Conservation (phyloP, 495 filamentous ascomycete species). For the Xylaria longipes region DNA sequence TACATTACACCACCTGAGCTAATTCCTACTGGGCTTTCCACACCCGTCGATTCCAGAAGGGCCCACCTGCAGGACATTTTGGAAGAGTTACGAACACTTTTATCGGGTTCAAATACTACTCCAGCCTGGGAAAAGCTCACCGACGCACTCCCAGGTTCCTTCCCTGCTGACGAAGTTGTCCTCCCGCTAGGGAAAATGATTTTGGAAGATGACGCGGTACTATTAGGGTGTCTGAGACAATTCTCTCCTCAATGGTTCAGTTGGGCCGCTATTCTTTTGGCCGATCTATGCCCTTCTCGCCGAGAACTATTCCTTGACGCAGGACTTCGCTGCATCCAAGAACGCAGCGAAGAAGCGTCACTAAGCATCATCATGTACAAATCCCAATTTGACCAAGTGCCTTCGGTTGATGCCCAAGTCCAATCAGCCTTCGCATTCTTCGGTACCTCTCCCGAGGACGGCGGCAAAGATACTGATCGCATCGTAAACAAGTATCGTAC, state of each 20-base stretch:
- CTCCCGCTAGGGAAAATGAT: not conserved
- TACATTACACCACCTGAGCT: conserved; percentile 31
- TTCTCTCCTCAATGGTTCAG: conserved; percentile 33
- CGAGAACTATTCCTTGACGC: conserved; percentile 37
- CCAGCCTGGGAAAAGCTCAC: conserved; percentile 35
- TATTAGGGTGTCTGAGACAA: conserved; percentile 33
- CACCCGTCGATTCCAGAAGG: conserved; percentile 26
- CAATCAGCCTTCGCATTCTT: conserved; percentile 36
- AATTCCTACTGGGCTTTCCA: not conserved
- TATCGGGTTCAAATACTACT: not conserved
- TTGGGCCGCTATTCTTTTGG: conserved; percentile 38
- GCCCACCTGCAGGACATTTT: conserved; percentile 37
- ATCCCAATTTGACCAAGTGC: conserved; percentile 35
- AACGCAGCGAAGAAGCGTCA: conserved; percentile 35
- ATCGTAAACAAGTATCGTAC: conserved; percentile 30
- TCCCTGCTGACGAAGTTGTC: not conserved
- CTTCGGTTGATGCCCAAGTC: conserved; percentile 22
- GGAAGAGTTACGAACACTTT: conserved; percentile 32
- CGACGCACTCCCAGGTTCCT: conserved; percentile 30
- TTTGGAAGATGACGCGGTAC: conserved; percentile 23
- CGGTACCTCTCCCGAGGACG: conserved; percentile 11
- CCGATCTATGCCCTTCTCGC: conserved; percentile 30
- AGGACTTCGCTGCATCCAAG: conserved; percentile 32
- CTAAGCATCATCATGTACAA: conserved; percentile 36
- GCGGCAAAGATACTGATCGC: conserved; percentile 16